Base-by-base conservation (phyloP, 441 rosid species). In the Sinapis alba region DNA sequence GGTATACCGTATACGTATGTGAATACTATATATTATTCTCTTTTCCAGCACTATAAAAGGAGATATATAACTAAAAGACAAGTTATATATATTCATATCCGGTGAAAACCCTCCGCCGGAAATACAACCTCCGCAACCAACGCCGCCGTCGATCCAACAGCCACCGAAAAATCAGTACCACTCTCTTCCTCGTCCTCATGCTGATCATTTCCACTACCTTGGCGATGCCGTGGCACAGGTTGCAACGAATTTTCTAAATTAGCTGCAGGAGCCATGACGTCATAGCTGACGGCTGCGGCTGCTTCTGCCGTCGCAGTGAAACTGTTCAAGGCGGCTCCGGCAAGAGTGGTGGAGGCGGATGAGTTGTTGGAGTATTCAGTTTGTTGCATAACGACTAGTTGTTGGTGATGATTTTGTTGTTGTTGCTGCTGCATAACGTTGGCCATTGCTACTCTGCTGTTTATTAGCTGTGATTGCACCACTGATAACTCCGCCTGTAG, bases 291-390 rank as follows among this genome's bases (percentile, higher is more conserved):
- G 43, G 75, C 79, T 59, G 90, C 80, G 11, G 26, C 74, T 57
- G 61, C 61, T 57, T 28, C 76, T 0, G 66, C 71, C 15, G 91
- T 53, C 30, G 89, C 76, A 26, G 89, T 32, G 67, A 86, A 84
- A 65, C 65, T 84, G 84, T 68, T 79, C 77, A 90, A 78, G 84
- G 92, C 83, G 63, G 91, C 83, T 80, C 92, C 87, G 76, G 92
- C 85, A 68, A 92, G 86, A 83, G 86, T 89, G 51, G 87, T 88
- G 61, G 98, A 90, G 70, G 87, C 91, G 1, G 98, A 86, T 19
- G 99, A 95, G 78, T 90, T 91, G 90, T 89, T 95, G 68, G 98
- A 92, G 83, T 89, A 91, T 24, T 90, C 87, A 1, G 94, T 92
- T 78, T 92, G 98, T 73, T 85, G 85, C 83, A 86, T 75, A 9